These are phyloP conservation scores for Dictyostelium purpureum DNA, from an alignment of 78 protist genomes.

Conservation along the genomic window DNA sequence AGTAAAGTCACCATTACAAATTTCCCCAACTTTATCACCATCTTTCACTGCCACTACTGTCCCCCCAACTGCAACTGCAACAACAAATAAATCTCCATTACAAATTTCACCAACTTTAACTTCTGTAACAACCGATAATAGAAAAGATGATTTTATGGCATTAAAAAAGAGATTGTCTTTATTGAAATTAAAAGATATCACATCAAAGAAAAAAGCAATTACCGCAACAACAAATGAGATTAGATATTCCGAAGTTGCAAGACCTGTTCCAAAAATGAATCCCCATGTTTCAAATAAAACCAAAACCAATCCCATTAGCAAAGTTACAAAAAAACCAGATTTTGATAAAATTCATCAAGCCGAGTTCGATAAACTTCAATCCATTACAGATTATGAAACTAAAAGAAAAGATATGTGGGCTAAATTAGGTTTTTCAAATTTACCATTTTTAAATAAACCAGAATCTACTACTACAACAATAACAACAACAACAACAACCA, in stretches of 20 bases:
- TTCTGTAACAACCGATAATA: not conserved
- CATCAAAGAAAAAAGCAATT: slow-evolving; percentile 24
- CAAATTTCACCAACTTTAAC: not conserved
- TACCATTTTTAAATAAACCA: too few relatives aligned
- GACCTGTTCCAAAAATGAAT: slow-evolving; percentile 60
- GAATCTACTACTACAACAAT: not conserved
- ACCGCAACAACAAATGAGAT: not conserved
- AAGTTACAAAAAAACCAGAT: slow-evolving; percentile 24
- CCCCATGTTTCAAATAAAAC: slow-evolving; percentile 20
- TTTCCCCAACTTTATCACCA: not conserved
- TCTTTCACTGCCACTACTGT: not conserved
- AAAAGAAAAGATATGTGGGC: slow-evolving; percentile 65
- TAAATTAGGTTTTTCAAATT: slow-evolving; percentile 37
- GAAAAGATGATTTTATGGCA: slow-evolving; percentile 43
- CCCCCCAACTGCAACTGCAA: not conserved
- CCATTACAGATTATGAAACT: slow-evolving; percentile 48
- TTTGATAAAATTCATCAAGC: slow-evolving; percentile 59
- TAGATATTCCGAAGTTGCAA: slow-evolving; percentile 25
- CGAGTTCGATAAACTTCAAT: slow-evolving; percentile 26
- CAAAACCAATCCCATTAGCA: not conserved
- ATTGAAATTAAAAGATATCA: slow-evolving; percentile 40
- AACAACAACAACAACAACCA: not conserved
- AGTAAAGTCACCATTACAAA: not conserved
- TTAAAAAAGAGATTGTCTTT: slow-evolving; percentile 51
- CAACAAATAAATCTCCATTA: not conserved